Evolutionary conservation across 176 grass and related monocot species (phyloP), one percentile per base, ranked within the genome.

Genomic region (Musa schizocarpa): DNA sequence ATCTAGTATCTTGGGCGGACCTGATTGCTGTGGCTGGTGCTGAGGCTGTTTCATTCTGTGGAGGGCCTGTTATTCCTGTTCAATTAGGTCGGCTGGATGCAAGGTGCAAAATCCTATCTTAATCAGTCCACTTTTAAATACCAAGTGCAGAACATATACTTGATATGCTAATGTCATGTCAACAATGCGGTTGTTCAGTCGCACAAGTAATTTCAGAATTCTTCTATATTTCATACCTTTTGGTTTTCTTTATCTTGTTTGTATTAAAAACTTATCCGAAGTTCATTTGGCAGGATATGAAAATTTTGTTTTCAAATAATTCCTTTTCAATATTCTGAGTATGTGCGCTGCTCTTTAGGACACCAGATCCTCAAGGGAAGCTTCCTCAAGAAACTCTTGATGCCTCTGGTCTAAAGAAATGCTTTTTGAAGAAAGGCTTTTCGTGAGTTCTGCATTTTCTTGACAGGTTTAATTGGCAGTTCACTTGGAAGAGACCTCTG

Each of bases 1-100:
- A 75, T 57, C 64, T 65, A 98, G 95, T 98, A 5, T 98, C 94
- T 64, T 98, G 94, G 94, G 88, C 94, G 10, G 94, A 98, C 76
- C 80, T 98, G 73, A 98, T 98, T 86, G 88, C 84, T n/a, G 90
- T 98, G 54, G 90, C 88, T 84, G 95, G 95, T 86, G 82, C 88
- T 48, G 86, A 93, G 76, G 90, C 90, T 79, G 84, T 98, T 87
- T 78, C 86, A 12, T 65, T 93, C 11, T 93, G 95, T 82, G 95
- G 86, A 78, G 95, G 90, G 21, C 90, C 95, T 53, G 71, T 78
- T 55, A 98, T 98, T 91, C 76, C 84, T 69, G 77, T 98, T 73
- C 83, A 51, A 74, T 53, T 98, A 72, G 95, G 95, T 57, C 88
- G 90, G 82, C 69, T 94, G 76, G 90, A 99, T 94, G 86, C 86